Evolutionary conservation across 2,329 filamentous ascomycete genomes (phyloP), one percentile per base, ranked within the genome.

Genomic region (Neoascochyta sp.): DNA sequence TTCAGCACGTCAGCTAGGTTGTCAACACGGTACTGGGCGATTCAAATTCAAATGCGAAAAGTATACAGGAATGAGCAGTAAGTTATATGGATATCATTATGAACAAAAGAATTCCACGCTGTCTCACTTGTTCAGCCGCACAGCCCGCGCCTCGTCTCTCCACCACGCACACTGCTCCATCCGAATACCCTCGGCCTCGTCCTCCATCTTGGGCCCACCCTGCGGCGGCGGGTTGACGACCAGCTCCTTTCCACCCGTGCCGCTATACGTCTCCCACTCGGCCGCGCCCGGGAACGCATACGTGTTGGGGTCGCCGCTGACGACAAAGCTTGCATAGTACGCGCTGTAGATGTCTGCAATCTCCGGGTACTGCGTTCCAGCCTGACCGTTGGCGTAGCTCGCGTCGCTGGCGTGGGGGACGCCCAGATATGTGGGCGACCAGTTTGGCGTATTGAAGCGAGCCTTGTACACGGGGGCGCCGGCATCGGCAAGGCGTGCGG

Each of bases 281-380:
- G 51, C 41, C 9, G 52, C 47, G 9, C 45, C 47, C 9, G 35
- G 18, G 8, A 44, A 30, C 6, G 40, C 32, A 25, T 48, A 40
- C 4, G 41, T 55, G 28, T 63, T 64, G 4, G 61, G 61, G 27
- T 63, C 36, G 2, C 59, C 61, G 15, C 45, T 52, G 2, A 57
- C 50, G 3, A 64, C 43, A 21, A 63, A 64, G 26, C 54, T 60
- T 4, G 59, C 58, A 34, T 51, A 56, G 19, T 63, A 64, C 5
- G 49, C 50, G 28, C 50, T 50, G 27, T 64, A 63, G 6, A 60
- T 32, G 2, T 54, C 43, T 1, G 54, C 27, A 8, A 61, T 53
- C 10, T 52, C 52, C 0, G 58, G 56, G 17, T 40, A 60, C 29
- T 58, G 43, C 4, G 47, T 49, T 7, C 45, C 40, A 0, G 37